A percentile compares a stretch with the other conserved stretches of the same genome.
Conservation (phyloP, 2,329 filamentous ascomycete genomes). For the Huntiella omanensis region DNA sequence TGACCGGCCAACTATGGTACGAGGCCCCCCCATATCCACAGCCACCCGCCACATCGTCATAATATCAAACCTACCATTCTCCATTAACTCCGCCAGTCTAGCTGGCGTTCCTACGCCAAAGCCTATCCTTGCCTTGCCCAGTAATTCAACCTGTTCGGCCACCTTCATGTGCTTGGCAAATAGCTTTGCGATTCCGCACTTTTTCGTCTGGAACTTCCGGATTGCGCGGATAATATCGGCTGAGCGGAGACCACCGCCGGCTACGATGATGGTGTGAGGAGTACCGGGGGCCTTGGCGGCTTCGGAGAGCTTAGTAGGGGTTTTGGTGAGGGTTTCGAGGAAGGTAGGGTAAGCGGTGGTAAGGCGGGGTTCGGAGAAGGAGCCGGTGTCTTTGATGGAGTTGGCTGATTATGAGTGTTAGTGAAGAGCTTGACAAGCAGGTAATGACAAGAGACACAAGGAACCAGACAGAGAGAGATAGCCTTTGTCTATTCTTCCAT, state of each 20-base stretch:
- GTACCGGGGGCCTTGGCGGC: slow-evolving; percentile 50
- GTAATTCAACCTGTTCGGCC: slow-evolving; percentile 61
- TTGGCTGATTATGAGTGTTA: slow-evolving; percentile 30
- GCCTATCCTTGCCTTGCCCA: slow-evolving; percentile 52
- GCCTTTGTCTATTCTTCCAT: background rate
- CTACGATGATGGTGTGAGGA: slow-evolving; percentile 78
- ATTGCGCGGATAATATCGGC: slow-evolving; percentile 65
- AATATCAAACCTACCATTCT: slow-evolving; percentile 40
- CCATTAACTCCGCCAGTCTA: slow-evolving; percentile 62
- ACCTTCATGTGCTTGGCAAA: slow-evolving; percentile 98
- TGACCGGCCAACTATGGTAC: background rate
- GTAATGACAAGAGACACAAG: background rate
- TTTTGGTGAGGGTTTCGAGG: slow-evolving; percentile 43
- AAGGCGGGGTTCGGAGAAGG: slow-evolving; percentile 46
- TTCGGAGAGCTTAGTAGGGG: slow-evolving; percentile 39
- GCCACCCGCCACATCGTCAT: background rate
- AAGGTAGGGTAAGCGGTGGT: slow-evolving; percentile 36
- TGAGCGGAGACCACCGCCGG: slow-evolving; percentile 65
- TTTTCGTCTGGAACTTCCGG: slow-evolving; percentile 61
- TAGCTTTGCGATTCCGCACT: slow-evolving; percentile 65
- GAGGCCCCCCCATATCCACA: background rate
- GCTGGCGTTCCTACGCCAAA: slow-evolving; percentile 83
- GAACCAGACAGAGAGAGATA: background rate
- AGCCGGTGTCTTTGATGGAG: slow-evolving; percentile 62
- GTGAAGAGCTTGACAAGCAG: too few relatives aligned